Percentiles rank a stretch among this genome's conserved stretches.
These are phyloP conservation scores for Polytolypa hystricis DNA, from an alignment of 2,329 filamentous ascomycete species.

Conservation along the genomic window DNA sequence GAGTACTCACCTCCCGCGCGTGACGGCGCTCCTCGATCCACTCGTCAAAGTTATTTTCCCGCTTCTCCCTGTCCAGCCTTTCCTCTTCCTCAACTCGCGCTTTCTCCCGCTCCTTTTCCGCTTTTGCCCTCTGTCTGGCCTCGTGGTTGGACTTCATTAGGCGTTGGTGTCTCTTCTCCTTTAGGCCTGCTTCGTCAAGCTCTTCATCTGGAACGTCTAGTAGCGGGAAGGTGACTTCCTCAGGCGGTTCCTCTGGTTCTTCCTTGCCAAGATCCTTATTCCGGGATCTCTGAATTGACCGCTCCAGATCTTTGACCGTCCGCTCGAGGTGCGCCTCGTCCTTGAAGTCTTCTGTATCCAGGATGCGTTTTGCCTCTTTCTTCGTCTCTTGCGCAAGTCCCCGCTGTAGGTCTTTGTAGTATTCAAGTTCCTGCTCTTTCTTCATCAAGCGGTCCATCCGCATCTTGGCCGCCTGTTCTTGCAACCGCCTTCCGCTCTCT, in stretches of 20 bases:
- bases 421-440: slow-evolving; percentile 91
- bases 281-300: slow-evolving; percentile 74
- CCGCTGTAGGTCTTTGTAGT: slow-evolving; percentile 73
- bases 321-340: slow-evolving; percentile 80
- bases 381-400: slow-evolving; percentile 68
- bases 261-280: slow-evolving; percentile 90
- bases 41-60: slow-evolving; percentile 69
- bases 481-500: slow-evolving; percentile 79
- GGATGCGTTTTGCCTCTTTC: slow-evolving; percentile 74
- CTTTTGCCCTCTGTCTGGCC: slow-evolving; percentile 83
- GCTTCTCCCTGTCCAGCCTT: slow-evolving; percentile 68
- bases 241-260: slow-evolving; percentile 63
- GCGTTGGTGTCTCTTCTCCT: slow-evolving; percentile 84
- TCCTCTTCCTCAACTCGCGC: slow-evolving; percentile 73
- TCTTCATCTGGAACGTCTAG: slow-evolving; percentile 85
- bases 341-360: slow-evolving; percentile 86
- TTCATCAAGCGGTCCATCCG: slow-evolving; percentile 86
- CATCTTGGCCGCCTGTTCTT: slow-evolving; percentile 97
- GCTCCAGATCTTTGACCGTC: slow-evolving; percentile 78
- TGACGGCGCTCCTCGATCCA: slow-evolving; percentile 78
- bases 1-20: slow-evolving; percentile 46
- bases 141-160: slow-evolving; percentile 93
- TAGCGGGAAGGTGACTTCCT: slow-evolving; percentile 73
- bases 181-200: slow-evolving; percentile 80
- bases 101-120: slow-evolving; percentile 88